phyloP scores from a whole-genome alignment of 169 alveolate species.

The Toxoplasma gondii region DNA sequence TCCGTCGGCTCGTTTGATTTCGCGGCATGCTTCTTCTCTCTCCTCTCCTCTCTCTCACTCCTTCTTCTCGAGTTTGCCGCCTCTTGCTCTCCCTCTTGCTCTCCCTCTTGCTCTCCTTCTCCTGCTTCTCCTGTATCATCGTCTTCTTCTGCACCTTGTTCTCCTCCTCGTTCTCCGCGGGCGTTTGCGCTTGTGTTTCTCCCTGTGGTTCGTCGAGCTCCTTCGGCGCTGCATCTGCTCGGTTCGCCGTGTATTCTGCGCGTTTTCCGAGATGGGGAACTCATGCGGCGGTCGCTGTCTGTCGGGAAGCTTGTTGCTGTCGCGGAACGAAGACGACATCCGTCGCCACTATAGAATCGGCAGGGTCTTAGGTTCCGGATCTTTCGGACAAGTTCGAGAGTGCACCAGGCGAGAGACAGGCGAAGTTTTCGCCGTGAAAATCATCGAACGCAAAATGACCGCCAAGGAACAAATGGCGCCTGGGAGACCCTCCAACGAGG shows the following conservation, averaged over 20 bases:
- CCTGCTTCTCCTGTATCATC: neutral
- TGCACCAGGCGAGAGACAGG: conserved; percentile 72
- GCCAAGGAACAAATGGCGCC: conserved; percentile 61
- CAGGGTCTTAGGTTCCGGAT: conserved; percentile 67
- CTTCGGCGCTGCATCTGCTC: no score
- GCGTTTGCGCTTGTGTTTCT: no score
- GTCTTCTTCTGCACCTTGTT: neutral
- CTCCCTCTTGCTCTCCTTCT: neutral
- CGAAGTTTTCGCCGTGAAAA: conserved; percentile 81
- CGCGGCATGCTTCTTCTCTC: no score
- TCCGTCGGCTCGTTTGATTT: neutral
- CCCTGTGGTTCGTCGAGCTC: no score
- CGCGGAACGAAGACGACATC: conserved; percentile 60
- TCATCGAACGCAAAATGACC: conserved; percentile 76
- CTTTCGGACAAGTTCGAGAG: conserved; percentile 79
- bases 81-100: neutral
- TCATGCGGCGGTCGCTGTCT: neutral
- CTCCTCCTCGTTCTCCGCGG: neutral
- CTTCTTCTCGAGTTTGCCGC: neutral
- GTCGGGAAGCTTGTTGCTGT: neutral
- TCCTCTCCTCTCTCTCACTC: neutral
- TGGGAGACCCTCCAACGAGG: conserved; percentile 68
- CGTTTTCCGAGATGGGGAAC: neutral
- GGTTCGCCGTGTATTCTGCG: no score
- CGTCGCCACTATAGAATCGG: conserved; percentile 64